Base-by-base conservation (phyloP, 805 yeast species). In the Suhomyces kilbournensis region DNA sequence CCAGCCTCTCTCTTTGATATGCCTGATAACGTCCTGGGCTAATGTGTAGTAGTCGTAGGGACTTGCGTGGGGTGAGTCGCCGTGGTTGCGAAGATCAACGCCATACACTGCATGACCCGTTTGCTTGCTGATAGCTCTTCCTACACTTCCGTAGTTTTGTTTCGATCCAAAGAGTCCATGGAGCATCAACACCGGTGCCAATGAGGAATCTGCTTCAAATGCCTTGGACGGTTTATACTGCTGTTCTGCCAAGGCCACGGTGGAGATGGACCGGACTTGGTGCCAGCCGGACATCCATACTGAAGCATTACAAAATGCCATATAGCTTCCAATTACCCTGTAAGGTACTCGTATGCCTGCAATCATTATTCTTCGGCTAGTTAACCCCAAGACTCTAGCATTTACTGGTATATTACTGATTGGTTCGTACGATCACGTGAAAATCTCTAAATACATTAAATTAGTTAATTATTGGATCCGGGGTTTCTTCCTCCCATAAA, bases 91-190 rank as follows among this genome's bases (percentile, higher is more conserved):
- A 48, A 82, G 60, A 60, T 83, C 88, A 2, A 79, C 56, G 1
- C 77, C 76, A 53, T 66, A 70, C 0, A 76, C 74, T 23, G 70
- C 67, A 4, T 70, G 59, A 12, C 66, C 56, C 1, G 77, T 61
- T 3, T 47, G 48, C 15, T 62, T 53, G 3, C 76, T 61, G 22
- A 80, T 56, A 9, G 57, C 58, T 46, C 71, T 66, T 7, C 75
- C 78, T 2, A 76, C 65, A 5, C 71, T 60, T 32, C 69, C 66
- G 60, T 74, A 83, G 59, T 75, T 76, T 48, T 68, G 70, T 39
- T 69, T 70, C 4, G 78, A 74, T 0, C 85, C 87, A 49, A 83
- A 74, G 25, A 81, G 69, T 1, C 87, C 87, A 60, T 82, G 87
- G 12, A 83, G 58, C 60, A 81, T 61, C 8, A 82, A 56, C 1